phyloP scores from a whole-genome alignment of 495 filamentous ascomycete genomes.

The Trypethelium eluteriae region DNA sequence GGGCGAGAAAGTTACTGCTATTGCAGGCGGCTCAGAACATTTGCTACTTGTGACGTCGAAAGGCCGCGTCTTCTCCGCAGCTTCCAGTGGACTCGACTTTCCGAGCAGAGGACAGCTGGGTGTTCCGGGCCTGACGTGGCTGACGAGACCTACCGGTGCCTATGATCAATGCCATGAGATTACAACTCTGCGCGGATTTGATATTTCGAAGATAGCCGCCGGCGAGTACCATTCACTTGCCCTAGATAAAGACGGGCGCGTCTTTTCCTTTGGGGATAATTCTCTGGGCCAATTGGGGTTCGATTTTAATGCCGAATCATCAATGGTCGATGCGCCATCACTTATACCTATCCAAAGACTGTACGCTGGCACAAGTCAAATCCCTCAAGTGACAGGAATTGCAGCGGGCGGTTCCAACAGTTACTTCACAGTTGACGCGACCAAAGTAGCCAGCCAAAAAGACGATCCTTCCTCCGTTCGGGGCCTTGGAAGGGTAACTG shows the following conservation, averaged over 20 bases:
- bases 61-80: conserved; percentile 80
- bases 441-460: conserved; percentile 39
- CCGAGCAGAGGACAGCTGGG: conserved; percentile 82
- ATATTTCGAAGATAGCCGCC: conserved; percentile 64
- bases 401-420: conserved; percentile 78
- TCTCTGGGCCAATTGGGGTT: conserved; percentile 78
- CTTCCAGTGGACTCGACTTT: conserved; percentile 66
- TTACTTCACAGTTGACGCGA: conserved; percentile 79
- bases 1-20: conserved; percentile 65
- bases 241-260: conserved; percentile 61
- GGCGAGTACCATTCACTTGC: conserved; percentile 84
- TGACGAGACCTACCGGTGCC: conserved; percentile 64
- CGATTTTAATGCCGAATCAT: conserved; percentile 51
- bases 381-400: conserved; percentile 60
- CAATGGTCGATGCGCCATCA: conserved; percentile 60
- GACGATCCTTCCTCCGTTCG: conserved; percentile 28
- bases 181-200: conserved; percentile 52
- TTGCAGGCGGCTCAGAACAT: conserved; percentile 76
- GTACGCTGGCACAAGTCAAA: conserved; percentile 54
- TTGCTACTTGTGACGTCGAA: conserved; percentile 74
- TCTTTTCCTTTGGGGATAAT: conserved; percentile 92
- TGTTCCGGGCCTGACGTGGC: conserved; percentile 71
- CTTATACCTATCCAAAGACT: conserved; percentile 59
- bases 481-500: conserved; percentile 48
- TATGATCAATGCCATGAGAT: conserved; percentile 77